Evolutionary conservation across 1,139 yeast genomes (phyloP), one percentile per base, ranked within the genome.

Genomic region (Yamadazyma taylorii): DNA sequence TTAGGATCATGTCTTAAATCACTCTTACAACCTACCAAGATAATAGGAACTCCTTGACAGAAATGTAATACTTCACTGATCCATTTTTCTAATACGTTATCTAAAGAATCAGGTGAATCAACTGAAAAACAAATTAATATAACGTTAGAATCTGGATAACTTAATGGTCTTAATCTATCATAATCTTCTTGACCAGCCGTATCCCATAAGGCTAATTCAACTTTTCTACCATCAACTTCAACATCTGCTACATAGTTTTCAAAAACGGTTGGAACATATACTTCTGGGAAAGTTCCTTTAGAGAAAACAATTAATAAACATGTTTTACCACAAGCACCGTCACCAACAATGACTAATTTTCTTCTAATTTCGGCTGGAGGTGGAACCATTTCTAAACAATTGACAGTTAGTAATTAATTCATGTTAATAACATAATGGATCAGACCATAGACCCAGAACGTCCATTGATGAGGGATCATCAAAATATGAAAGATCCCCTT

Each of bases 151-250:
- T 88, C 96, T 43, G 96, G 96, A 69, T 89, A 89, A 21, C 95
- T 84, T 54, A 89, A 75, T 23, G 96, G 96, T 72, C 97, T 84
- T 60, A 89, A 76, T 69, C 96, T 84, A 66, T 88, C 96, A 66
- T 88, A 89, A 70, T 89, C 97, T 73, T 89, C 96, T 76, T 89
- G 97, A 47, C 97, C 97, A 40, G 97, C 97, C 53, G 97, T 89
- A 86, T 89, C 97, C 96, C 97, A 89, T 50, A 89, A 75, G 17
- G 96, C 96, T 67, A 89, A 76, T 63, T 87, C 95, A 42, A 88
- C 96, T 64, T 86, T 86, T 73, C 95, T 84, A 39, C 96, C 96
- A 56, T 89, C 90, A 45, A 89, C 95, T 61, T 85, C 95, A 40
- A 89, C 96, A 59, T 87, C 95, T 33, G 96, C 92, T 52, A 87